These are phyloP conservation scores for Rhodotorula sp. DNA, from an alignment of 1,284 basidiomycete species.

Conservation along the genomic window DNA sequence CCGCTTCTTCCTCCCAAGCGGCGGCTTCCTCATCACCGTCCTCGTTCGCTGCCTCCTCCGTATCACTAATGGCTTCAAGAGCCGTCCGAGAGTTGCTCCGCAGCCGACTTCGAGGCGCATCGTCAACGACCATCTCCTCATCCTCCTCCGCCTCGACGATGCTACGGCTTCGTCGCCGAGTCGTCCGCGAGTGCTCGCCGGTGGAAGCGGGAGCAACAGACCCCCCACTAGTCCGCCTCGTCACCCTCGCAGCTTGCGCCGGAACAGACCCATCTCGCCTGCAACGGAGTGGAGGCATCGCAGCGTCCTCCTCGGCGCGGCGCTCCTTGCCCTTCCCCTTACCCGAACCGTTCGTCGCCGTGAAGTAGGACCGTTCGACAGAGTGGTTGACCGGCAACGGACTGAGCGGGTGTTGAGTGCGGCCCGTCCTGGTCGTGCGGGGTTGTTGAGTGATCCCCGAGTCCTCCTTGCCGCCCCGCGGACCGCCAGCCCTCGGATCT, in stretches of 20 bases:
- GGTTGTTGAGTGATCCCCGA: constrained; percentile 18
- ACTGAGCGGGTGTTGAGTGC: constrained; percentile 2
- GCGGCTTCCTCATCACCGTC: not conserved
- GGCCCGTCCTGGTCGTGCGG: not conserved
- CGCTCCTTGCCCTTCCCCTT: constrained; percentile 21
- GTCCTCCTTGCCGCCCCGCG: not conserved
- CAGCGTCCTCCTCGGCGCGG: not conserved
- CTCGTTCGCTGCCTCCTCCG: not conserved
- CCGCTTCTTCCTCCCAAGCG: not conserved
- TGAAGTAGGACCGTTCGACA: not conserved
- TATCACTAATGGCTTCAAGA: not conserved
- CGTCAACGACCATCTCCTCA: not conserved
- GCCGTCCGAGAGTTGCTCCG: no score
- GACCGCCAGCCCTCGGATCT: not conserved
- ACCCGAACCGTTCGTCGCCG: not conserved
- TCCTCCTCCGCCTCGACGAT: not conserved
- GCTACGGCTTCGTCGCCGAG: not conserved
- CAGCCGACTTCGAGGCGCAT: not conserved
- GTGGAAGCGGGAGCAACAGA: not conserved
- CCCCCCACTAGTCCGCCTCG: not conserved
- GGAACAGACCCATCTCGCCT: no score
- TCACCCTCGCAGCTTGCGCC: not conserved
- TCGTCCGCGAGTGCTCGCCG: constrained; percentile 1
- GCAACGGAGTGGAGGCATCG: not conserved
- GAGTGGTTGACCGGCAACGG: constrained; percentile 24